Evolutionary conservation across 148 eudicot genomes (phyloP).

Genomic region (Amaranthus cruentus): DNA sequence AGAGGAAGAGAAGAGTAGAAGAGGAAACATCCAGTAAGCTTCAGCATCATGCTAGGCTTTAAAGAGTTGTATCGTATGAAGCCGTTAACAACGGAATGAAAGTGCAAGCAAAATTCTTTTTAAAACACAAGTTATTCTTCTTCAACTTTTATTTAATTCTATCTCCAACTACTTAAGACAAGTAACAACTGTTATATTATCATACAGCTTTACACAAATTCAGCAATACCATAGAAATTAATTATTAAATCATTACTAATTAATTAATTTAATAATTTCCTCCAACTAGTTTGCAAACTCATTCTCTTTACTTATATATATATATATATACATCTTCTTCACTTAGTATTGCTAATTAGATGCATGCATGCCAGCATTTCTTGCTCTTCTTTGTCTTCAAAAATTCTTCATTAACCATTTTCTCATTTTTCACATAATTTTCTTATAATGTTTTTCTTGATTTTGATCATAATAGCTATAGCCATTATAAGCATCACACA

Average conservation of each 20-base stretch:
- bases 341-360: slow-evolving; percentile 32
- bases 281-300: slow-evolving; percentile 37
- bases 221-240: slow-evolving; percentile 29
- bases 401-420: not conserved
- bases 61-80: slow-evolving; percentile 29
- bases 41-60: slow-evolving; percentile 66
- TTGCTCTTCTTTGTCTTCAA: slow-evolving; percentile 31
- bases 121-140: slow-evolving; percentile 32
- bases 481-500: slow-evolving; percentile 34
- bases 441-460: slow-evolving; percentile 34
- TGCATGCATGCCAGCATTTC: slow-evolving; percentile 55
- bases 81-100: slow-evolving; percentile 48
- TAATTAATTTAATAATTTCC: slow-evolving; percentile 16
- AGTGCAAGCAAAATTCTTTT: slow-evolving; percentile 26
- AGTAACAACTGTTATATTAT: slow-evolving; percentile 17
- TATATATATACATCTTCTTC: slow-evolving; percentile 15
- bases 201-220: slow-evolving; percentile 56
- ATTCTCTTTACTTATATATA: slow-evolving; percentile 52
- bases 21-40: slow-evolving; percentile 65
- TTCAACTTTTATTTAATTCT: slow-evolving; percentile 27
- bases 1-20: slow-evolving; percentile 3
- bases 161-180: slow-evolving; percentile 44
- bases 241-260: slow-evolving; percentile 1
- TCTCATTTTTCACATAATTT: not conserved
- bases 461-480: slow-evolving; percentile 34